Percentiles rank a stretch among this genome's conserved stretches.
Evolutionary conservation across 441 rosid species (phyloP).

Genomic region (Metrosideros polymorpha): DNA sequence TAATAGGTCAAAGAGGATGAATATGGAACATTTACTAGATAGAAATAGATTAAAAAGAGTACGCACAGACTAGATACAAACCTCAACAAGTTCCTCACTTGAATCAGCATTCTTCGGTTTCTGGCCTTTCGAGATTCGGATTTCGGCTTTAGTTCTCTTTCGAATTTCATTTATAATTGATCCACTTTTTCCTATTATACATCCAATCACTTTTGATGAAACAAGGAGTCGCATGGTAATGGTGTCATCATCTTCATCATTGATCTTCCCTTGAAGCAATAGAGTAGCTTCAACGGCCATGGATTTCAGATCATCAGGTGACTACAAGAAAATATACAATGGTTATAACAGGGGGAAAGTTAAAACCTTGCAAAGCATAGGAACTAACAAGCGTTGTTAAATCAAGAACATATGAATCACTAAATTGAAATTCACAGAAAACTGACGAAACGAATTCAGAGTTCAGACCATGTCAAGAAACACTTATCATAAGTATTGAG

Average conservation of each 20-base stretch:
- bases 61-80: conserved; percentile 1
- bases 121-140: conserved; percentile 68
- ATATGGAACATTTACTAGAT: not conserved
- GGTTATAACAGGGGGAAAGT: not conserved
- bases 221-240: conserved; percentile 62
- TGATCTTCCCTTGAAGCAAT: conserved; percentile 82
- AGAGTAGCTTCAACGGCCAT: conserved; percentile 92
- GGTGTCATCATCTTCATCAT: conserved; percentile 60
- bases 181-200: conserved; percentile 92
- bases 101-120: conserved; percentile 65
- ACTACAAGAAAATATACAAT: conserved; percentile 23
- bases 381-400: not conserved
- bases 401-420: not conserved
- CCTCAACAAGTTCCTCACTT: conserved; percentile 89
- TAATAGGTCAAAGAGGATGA: conserved; percentile 5
- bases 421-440: not conserved
- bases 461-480: not conserved
- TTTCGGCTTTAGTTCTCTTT: conserved; percentile 67
- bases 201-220: conserved; percentile 86
- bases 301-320: conserved; percentile 89
- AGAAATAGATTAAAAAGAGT: not conserved
- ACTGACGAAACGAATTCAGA: not conserved
- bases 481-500: not conserved
- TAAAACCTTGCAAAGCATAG: not conserved
- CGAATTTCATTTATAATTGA: conserved; percentile 86